These are phyloP conservation scores for Talaromyces sp. DNA, from an alignment of 2,329 filamentous ascomycete genomes.

Conservation along the genomic window DNA sequence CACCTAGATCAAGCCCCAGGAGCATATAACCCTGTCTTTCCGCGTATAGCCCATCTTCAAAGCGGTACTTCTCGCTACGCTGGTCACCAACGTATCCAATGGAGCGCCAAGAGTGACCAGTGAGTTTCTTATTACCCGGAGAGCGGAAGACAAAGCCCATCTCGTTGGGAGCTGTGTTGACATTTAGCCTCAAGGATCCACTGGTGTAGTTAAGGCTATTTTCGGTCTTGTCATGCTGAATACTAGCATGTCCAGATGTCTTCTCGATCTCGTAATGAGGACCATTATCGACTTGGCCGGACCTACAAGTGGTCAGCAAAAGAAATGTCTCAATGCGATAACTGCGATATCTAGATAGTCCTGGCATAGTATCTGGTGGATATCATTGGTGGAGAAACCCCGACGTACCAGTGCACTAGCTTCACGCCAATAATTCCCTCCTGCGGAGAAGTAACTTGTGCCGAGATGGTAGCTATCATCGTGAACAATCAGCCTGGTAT, in stretches of 20 bases:
- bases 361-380: not conserved
- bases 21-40: constrained; percentile 45
- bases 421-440: constrained; percentile 46
- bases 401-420: constrained; percentile 38
- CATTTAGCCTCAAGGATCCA: constrained; percentile 34
- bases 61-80: constrained; percentile 35
- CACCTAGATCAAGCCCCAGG: constrained; percentile 40
- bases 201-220: constrained; percentile 35
- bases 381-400: not conserved
- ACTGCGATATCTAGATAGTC: not conserved
- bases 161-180: constrained; percentile 40
- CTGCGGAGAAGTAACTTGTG: constrained; percentile 37
- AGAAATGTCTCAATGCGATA: not conserved
- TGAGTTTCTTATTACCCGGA: constrained; percentile 32
- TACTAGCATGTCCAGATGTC: constrained; percentile 30
- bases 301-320: constrained; percentile 26
- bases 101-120: constrained; percentile 43
- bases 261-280: constrained; percentile 38
- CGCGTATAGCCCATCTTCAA: constrained; percentile 40
- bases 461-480: constrained; percentile 36
- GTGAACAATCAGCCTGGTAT: not conserved
- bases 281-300: constrained; percentile 38
- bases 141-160: constrained; percentile 34
- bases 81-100: constrained; percentile 43
- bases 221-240: constrained; percentile 26